A percentile compares a stretch with the other conserved stretches of the same genome.
Evolutionary conservation across 1,139 yeast genomes (phyloP).

Genomic region (Zygosaccharomyces sapae): DNA sequence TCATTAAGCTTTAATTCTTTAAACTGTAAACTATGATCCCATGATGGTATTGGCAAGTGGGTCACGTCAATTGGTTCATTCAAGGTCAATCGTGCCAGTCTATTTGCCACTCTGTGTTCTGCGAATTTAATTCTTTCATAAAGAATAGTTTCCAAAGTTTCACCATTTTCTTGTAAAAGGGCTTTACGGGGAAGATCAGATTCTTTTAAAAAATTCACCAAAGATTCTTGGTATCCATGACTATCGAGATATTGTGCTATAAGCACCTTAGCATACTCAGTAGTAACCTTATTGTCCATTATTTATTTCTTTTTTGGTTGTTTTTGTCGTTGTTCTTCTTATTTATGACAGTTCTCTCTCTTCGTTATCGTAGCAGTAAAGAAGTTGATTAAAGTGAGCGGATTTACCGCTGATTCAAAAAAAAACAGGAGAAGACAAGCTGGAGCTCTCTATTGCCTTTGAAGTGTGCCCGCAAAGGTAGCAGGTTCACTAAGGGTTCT

Average conservation of each 20-base stretch:
- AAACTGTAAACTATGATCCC: slow-evolving; percentile 20
- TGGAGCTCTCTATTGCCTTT: too few species aligned
- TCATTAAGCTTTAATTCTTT: not conserved
- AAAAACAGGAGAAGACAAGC: too few species aligned
- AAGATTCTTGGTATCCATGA: slow-evolving; percentile 45
- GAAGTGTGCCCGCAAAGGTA: too few species aligned
- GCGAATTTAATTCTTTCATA: slow-evolving; percentile 47
- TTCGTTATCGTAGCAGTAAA: too few species aligned
- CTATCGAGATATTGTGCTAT: slow-evolving; percentile 54
- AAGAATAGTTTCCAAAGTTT: slow-evolving; percentile 47
- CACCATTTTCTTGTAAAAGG: slow-evolving; percentile 10
- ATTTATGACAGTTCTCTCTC: too few species aligned
- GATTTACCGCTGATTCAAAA: too few species aligned
- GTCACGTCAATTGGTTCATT: slow-evolving; percentile 12
- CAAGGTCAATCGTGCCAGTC: slow-evolving; percentile 16
- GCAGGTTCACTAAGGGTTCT: too few species aligned
- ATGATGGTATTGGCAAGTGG: slow-evolving; percentile 6
- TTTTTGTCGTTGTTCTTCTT: too few species aligned
- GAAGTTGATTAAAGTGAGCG: too few species aligned
- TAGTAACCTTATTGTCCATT: not conserved
- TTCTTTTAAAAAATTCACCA: slow-evolving; percentile 49
- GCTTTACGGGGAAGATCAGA: slow-evolving; percentile 38
- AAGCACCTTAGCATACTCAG: slow-evolving; percentile 36
- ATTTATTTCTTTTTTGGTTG: too few species aligned
- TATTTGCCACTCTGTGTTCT: slow-evolving; percentile 18